Evolutionary conservation across 768 basidiomycete species (phyloP), one percentile per base, ranked within the genome.

Genomic region (Nidularia sp.): DNA sequence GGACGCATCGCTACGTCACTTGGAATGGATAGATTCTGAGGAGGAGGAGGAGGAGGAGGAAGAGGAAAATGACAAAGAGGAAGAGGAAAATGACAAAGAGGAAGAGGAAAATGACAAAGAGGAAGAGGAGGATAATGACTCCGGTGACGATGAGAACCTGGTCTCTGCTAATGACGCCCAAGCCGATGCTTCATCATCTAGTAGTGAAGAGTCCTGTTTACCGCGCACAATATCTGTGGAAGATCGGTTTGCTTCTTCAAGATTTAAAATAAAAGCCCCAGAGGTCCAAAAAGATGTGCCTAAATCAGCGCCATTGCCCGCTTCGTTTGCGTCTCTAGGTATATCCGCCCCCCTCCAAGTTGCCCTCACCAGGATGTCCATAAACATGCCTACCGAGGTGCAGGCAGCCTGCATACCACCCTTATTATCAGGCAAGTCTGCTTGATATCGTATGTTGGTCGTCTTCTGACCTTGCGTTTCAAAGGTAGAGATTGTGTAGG

Each of bases 401-500:
- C 96, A 99, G 62, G 76, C 79, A 0, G 90, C 91, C 3, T 98
- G 95, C 66, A 90, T 99, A 61, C 91, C 91, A 2, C 85, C 86
- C 4, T 80, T 98, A 49, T 74, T 99, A 29, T 70, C 78, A 72
- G 91, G 91, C 85, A 61, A 70, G 78, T 57, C 15, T 4, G 6
- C 5, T 25, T 25, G 4, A 18, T 49, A 15, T 10, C 49, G 25
- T 13, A 32, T 49, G 5, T 48, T 39, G 6, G n/a, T 32, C 34
- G 18, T 51, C 29, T 18, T 51, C 29, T 34, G 7, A 45, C 9
- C 10, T 45, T 25, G 22, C 18, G 12, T 15, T n/a, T n/a, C n/a
- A 33, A 68, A 93, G 96, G 96, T 36, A 81, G 87, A 63, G 96
- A 99, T 68, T 98, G 95, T 66, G 92, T 99, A 53, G 97, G 97